These are phyloP conservation scores for Carex sylvatica DNA, from an alignment of 202 grass and related monocot species.

Conservation along the genomic window DNA sequence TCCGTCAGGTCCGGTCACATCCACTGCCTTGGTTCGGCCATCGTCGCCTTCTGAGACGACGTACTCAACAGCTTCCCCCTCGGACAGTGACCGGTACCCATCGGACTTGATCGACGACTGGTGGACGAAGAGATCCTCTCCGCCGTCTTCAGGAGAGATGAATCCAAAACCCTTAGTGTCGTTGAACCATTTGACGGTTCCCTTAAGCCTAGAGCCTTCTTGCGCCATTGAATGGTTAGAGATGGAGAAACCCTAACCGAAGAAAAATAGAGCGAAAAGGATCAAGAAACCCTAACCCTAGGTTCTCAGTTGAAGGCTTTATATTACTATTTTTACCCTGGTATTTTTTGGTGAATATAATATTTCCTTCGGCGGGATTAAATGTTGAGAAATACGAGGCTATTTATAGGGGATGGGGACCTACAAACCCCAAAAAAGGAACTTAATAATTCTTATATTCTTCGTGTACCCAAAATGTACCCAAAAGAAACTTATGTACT, in stretches of 20 bases:
- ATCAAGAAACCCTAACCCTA: conserved; percentile 33
- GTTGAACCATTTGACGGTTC: conserved; percentile 97
- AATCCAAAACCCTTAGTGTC: conserved; percentile 95
- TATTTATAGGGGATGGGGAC: conserved; percentile 27
- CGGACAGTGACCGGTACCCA: conserved; percentile 72
- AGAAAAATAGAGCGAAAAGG: conserved; percentile 25
- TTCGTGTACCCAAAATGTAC: neutral
- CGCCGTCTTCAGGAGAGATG: conserved; percentile 82
- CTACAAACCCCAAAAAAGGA: neutral
- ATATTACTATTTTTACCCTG: neutral
- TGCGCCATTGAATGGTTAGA: conserved; percentile 27
- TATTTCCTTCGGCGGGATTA: conserved; percentile 26
- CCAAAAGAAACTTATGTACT: no score
- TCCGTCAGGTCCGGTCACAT: conserved; percentile 93
- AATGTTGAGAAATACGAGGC: conserved; percentile 5
- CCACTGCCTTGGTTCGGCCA: conserved; percentile 95
- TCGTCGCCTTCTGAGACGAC: conserved; percentile 50
- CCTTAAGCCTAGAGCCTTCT: conserved; percentile 42
- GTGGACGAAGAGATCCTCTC: conserved; percentile 93
- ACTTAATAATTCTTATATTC: neutral
- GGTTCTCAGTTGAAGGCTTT: neutral
- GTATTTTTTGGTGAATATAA: conserved; percentile 1
- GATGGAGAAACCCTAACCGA: conserved; percentile 43
- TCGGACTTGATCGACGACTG: conserved; percentile 97
- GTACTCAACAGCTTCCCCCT: conserved; percentile 88